Evolutionary conservation across 371 early-diverging fungal species (phyloP).

Genomic region (Fennellomyces sp.): DNA sequence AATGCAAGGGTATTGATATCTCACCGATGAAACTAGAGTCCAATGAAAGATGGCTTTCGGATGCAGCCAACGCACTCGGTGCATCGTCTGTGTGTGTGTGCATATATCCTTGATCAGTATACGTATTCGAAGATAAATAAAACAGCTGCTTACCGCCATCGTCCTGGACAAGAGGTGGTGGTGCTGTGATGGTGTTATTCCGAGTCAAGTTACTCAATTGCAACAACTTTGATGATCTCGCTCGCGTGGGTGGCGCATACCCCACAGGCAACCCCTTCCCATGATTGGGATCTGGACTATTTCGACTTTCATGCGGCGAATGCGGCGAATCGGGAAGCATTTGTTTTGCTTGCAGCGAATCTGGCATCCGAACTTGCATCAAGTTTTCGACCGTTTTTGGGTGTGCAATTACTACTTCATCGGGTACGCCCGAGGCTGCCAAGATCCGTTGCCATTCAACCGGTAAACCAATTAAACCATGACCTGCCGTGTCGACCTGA

Average conservation of each 20-base stretch:
- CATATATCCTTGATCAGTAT: too few relatives aligned
- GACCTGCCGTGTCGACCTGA: constrained; percentile 46
- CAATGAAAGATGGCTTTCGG: constrained; percentile 28
- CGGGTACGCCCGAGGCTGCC: constrained; percentile 52
- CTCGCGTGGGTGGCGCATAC: constrained; percentile 51
- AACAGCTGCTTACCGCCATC: too few relatives aligned
- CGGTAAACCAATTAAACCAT: constrained; percentile 59
- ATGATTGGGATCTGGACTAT: constrained; percentile 15
- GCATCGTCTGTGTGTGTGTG: not conserved
- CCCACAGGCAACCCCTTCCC: constrained; percentile 35
- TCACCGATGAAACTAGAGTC: constrained; percentile 41
- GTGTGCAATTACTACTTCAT: constrained; percentile 56
- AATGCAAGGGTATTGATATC: not conserved
- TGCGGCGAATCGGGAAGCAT: constrained; percentile 23
- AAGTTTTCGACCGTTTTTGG: constrained; percentile 55
- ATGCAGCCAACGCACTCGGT: constrained; percentile 9
- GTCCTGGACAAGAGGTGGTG: not conserved
- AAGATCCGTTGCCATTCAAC: constrained; percentile 59
- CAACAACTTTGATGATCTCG: constrained; percentile 41
- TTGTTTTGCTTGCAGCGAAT: constrained; percentile 34
- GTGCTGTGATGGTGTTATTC: constrained; percentile 6
- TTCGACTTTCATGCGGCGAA: constrained; percentile 21
- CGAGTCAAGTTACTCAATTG: constrained; percentile 20
- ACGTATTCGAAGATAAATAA: too few relatives aligned
- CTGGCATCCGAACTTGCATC: constrained; percentile 61